These are phyloP conservation scores for Trichosporon ovoides DNA, from an alignment of 1,284 basidiomycete species.

Conservation along the genomic window DNA sequence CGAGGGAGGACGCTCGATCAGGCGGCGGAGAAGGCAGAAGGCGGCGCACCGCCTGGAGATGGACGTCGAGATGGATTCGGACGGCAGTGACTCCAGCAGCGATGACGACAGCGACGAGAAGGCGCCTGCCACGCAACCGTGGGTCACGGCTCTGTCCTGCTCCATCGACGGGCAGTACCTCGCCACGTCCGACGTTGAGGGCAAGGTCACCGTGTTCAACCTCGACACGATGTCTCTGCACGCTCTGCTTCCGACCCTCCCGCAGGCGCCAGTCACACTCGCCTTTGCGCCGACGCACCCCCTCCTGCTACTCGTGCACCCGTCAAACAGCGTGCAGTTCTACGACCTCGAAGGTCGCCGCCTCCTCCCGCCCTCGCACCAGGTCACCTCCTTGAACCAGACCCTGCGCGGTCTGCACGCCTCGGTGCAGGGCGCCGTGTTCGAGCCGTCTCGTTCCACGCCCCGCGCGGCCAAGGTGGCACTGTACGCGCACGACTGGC, in stretches of 20 bases:
- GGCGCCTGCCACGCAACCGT: slow-evolving; percentile 14
- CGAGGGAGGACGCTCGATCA: slow-evolving; percentile 27
- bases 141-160: slow-evolving; percentile 61
- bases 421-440: slow-evolving; percentile 24
- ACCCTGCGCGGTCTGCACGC: slow-evolving; percentile 30
- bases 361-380: slow-evolving; percentile 69
- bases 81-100: slow-evolving; percentile 16
- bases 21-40: slow-evolving; percentile 7
- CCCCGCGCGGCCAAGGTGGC: slow-evolving; percentile 26
- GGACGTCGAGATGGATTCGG: slow-evolving; percentile 20
- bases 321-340: slow-evolving; percentile 68
- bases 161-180: slow-evolving; percentile 91
- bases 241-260: slow-evolving; percentile 70
- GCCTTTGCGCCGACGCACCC: slow-evolving; percentile 50
- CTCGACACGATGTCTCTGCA: slow-evolving; percentile 83
- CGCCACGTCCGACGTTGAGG: slow-evolving; percentile 69
- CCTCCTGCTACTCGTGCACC: slow-evolving; percentile 64
- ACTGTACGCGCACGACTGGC: slow-evolving; percentile 39
- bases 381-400: slow-evolving; percentile 50
- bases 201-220: slow-evolving; percentile 79
- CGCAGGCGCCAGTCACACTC: slow-evolving; percentile 62
- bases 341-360: slow-evolving; percentile 77
- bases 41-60: slow-evolving; percentile 4
- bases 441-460: slow-evolving; percentile 22
- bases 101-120: slow-evolving; percentile 39